These are phyloP conservation scores for Dryas drummondii DNA, from an alignment of 306 rosid genomes.

Conservation along the genomic window DNA sequence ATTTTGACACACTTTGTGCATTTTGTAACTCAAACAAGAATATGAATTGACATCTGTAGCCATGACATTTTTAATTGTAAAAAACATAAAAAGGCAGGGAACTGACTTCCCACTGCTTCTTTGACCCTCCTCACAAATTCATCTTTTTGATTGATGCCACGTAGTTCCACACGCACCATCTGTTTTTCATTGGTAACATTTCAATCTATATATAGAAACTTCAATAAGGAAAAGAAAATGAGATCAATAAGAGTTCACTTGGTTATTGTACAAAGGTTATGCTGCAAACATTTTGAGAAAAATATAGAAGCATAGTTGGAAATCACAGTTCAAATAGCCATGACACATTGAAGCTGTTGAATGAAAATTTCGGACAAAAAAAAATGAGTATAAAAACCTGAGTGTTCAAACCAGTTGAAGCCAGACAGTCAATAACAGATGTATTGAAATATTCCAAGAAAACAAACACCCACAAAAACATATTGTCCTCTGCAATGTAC, in stretches of 20 bases:
- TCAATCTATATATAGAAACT: slow-evolving; percentile 14
- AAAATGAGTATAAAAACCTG: neutral
- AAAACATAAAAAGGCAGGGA: slow-evolving; percentile 20
- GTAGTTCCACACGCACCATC: slow-evolving; percentile 65
- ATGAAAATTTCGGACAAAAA: neutral
- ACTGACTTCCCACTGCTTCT: slow-evolving; percentile 64
- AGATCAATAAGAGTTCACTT: neutral
- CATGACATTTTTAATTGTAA: neutral
- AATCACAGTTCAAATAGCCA: neutral
- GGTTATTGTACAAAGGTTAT: neutral
- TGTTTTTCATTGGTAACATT: slow-evolving; percentile 33
- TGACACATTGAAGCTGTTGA: neutral
- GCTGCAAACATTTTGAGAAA: neutral
- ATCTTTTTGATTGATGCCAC: slow-evolving; percentile 53
- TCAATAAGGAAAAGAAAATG: neutral
- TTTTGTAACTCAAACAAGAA: neutral
- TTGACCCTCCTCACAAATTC: slow-evolving; percentile 56
- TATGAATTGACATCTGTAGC: neutral
- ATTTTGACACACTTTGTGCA: neutral
- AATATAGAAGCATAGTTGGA: neutral
- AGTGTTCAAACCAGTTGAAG: neutral
- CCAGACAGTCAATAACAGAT: neutral
- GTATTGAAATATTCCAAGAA: neutral
- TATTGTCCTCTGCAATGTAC: too few species aligned
- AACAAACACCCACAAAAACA: too few species aligned